Base-by-base conservation (phyloP, 2,329 filamentous ascomycete genomes). In the Ophiobolus disseminans region DNA sequence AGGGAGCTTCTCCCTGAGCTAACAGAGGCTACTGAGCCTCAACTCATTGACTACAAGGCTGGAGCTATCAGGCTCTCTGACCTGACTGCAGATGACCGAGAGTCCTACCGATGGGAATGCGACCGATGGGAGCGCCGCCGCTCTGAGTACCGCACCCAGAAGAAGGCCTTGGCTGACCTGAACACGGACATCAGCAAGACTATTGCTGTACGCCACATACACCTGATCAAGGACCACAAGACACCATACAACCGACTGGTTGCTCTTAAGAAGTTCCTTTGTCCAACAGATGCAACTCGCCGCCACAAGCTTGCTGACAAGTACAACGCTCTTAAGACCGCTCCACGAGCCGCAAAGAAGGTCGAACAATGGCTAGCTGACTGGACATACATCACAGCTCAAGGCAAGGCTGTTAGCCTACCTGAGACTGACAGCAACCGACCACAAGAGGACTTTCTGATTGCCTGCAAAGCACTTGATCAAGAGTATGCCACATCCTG, bases 101-200 rank as follows among this genome's bases (percentile, higher is more conserved):
- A 26, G 11, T 26, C 23, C 6, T 26, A 26, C 23, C 23, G 23
- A 23, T 43, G 40, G 28, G 40, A 43, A 35, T 43, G 20, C 14
- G 40, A 43, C 3, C 40, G 40, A 43, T 43, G 19, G 40, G 21
- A 40, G 37, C 37, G 37, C 22, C 13, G 17, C 8, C 10, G 17
- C 23, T 11, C 17, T 14, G 44, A 46, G 11, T 46, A 14, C 14
- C 20, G 25, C 10, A 10, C n/a, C 19, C 28, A 34, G 35, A 37
- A 34, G 26, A 40, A 40, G 23, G 35, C 31, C 6, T 5, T 31
- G 25, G 23, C 34, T 20, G 17, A 34, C 11, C 14, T 46, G 4
- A 46, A 46, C 26, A 20, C 35, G 9, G 44, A 46, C n/a, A 46
- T 40, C 16, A 28, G 44, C 19, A 46, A 46, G 35, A 46, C 44